phyloP scores from a whole-genome alignment of 2,329 filamentous ascomycete genomes.

The Monilinia laxa region DNA sequence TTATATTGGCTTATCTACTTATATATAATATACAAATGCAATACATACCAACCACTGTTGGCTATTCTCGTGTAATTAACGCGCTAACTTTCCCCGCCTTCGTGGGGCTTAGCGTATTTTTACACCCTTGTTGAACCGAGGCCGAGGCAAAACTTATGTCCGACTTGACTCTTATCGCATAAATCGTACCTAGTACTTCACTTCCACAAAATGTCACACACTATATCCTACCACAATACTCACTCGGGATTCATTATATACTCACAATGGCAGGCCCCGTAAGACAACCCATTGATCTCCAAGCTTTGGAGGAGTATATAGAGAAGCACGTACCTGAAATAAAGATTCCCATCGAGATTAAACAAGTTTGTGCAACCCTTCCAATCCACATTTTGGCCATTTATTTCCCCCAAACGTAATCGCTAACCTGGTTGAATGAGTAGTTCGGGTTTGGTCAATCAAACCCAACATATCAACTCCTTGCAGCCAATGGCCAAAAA shows the following conservation, averaged over 20 bases:
- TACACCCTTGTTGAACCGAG: slow-evolving; percentile 18
- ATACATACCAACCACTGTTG: neutral
- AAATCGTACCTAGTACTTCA: slow-evolving; percentile 6
- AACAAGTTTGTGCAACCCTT: slow-evolving; percentile 63
- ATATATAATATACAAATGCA: too few relatives aligned
- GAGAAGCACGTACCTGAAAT: slow-evolving; percentile 77
- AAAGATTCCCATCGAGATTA: slow-evolving; percentile 77
- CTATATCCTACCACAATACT: neutral
- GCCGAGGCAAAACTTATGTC: slow-evolving; percentile 21
- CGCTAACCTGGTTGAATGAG: slow-evolving; percentile 16
- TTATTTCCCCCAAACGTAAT: neutral
- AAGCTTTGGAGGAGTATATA: slow-evolving; percentile 77
- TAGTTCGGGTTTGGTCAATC: slow-evolving; percentile 97
- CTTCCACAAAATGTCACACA: neutral
- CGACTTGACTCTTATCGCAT: neutral
- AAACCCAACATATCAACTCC: slow-evolving; percentile 94
- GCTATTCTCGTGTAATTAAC: neutral
- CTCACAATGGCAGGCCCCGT: slow-evolving; percentile 75
- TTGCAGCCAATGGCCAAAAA: slow-evolving; percentile 63
- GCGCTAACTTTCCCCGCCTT: slow-evolving; percentile 7
- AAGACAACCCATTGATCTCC: slow-evolving; percentile 84
- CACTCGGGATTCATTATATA: neutral
- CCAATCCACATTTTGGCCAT: neutral
- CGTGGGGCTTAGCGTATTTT: slow-evolving; percentile 11
- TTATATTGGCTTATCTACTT: too few relatives aligned